These are phyloP conservation scores for Arachis hypogaea DNA, from an alignment of 306 rosid genomes.

Conservation along the genomic window DNA sequence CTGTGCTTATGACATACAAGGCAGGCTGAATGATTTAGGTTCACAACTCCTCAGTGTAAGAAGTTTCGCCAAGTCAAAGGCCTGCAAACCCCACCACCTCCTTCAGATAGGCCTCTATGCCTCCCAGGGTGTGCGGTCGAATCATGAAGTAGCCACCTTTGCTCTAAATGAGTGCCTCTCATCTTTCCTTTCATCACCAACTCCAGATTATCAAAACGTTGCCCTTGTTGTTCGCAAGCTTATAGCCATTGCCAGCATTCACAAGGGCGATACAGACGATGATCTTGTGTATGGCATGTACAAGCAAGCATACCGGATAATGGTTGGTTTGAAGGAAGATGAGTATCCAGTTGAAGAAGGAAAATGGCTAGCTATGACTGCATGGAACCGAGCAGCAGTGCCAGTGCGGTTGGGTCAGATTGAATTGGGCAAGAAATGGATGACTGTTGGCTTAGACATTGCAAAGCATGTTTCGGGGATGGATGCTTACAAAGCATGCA, in stretches of 20 bases:
- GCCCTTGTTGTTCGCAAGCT: constrained; percentile 84
- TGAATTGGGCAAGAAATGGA: constrained; percentile 85
- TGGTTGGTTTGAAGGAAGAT: constrained; percentile 89
- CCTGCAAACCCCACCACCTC: constrained; percentile 69
- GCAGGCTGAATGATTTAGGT: constrained; percentile 71
- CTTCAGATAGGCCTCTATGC: constrained; percentile 82
- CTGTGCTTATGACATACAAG: constrained; percentile 75
- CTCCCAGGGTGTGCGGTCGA: constrained; percentile 65
- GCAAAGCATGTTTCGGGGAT: constrained; percentile 80
- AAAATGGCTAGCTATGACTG: constrained; percentile 94
- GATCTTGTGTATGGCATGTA: constrained; percentile 74
- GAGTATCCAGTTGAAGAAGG: constrained; percentile 89
- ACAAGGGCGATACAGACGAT: constrained; percentile 82
- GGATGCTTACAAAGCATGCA: constrained; percentile 81
- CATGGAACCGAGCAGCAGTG: constrained; percentile 90
- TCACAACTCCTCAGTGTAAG: constrained; percentile 64
- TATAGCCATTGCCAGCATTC: constrained; percentile 61
- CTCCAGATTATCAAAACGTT: constrained; percentile 68
- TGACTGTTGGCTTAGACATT: constrained; percentile 75
- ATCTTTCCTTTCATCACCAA: constrained; percentile 67
- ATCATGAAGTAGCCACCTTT: constrained; percentile 77
- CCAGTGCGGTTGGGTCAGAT: constrained; percentile 80
- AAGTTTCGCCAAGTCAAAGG: constrained; percentile 69
- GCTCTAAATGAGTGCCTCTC: constrained; percentile 86
- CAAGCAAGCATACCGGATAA: constrained; percentile 73